Percentiles rank a stretch among this genome's conserved stretches.
Conservation (phyloP, 140 eudicot genomes). For the Senecio squalidus region DNA sequence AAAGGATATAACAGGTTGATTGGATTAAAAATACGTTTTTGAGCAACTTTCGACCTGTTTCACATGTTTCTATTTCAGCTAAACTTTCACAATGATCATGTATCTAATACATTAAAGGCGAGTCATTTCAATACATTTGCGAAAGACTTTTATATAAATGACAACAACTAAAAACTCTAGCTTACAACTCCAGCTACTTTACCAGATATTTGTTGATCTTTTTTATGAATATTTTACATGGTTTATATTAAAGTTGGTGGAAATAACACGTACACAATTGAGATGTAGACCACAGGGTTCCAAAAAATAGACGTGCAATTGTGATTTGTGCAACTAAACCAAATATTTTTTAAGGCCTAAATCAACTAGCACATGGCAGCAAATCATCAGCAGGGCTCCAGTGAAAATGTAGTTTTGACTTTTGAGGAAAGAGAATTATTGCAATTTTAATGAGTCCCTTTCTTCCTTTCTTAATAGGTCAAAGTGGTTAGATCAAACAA, state of each 20-base stretch:
- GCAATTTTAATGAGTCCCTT: slow-evolving; percentile 11
- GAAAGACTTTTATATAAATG: too few species aligned
- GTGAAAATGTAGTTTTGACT: slow-evolving; percentile 29
- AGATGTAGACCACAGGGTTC: slow-evolving; percentile 2
- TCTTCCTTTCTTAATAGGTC: slow-evolving; percentile 3
- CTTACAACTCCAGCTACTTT: too few species aligned
- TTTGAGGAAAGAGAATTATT: slow-evolving; percentile 13
- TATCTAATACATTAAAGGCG: too few species aligned
- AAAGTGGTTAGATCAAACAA: slow-evolving; percentile 14
- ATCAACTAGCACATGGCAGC: slow-evolving; percentile 37
- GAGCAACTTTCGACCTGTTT: too few species aligned
- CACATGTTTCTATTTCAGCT: too few species aligned
- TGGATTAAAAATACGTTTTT: too few species aligned
- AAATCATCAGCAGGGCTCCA: slow-evolving; percentile 21
- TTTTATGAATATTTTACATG: slow-evolving; percentile 5
- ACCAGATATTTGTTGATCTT: too few species aligned
- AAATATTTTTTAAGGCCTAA: slow-evolving; percentile 8
- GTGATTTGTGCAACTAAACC: too few species aligned
- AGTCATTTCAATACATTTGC: too few species aligned
- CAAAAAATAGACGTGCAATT: slow-evolving; percentile 23
- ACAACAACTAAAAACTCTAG: too few species aligned
- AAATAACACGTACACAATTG: slow-evolving; percentile 14
- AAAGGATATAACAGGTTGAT: too few species aligned
- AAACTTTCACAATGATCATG: too few species aligned
- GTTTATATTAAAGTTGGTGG: not conserved